Conservation (phyloP, 768 basidiomycete species). For the Podaxis sp. region DNA sequence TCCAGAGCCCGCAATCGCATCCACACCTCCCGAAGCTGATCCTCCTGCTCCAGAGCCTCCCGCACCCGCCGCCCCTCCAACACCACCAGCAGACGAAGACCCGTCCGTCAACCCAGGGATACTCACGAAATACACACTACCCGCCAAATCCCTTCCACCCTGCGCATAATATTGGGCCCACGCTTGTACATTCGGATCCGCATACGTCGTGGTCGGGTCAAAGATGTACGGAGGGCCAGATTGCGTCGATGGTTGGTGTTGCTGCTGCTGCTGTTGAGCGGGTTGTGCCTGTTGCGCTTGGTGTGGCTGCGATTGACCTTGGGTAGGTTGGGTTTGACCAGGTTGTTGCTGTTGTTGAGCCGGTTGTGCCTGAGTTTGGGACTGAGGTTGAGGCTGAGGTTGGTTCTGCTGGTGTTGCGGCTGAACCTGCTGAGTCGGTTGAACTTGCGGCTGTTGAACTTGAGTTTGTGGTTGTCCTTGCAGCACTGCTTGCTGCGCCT, state of each 20-base stretch:
- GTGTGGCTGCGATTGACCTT: conserved; percentile 20
- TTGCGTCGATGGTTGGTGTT: conserved; percentile 21
- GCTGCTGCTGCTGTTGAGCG: conserved; percentile 16
- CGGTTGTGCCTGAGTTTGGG: conserved; percentile 12
- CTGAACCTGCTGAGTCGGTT: conserved; percentile 12
- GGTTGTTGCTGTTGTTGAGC: conserved; percentile 15
- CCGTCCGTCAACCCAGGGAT: conserved; percentile 68
- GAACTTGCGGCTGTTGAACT: background rate
- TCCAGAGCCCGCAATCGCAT: no score
- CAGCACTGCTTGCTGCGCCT: background rate
- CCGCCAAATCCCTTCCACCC: conserved; percentile 70
- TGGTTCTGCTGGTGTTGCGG: background rate
- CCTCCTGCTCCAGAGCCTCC: background rate
- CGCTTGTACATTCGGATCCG: conserved; percentile 78
- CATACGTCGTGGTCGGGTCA: conserved; percentile 63
- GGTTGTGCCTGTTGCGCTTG: conserved; percentile 14
- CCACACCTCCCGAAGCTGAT: conserved; percentile 2
- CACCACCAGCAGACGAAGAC: conserved; percentile 15
- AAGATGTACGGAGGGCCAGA: conserved; percentile 49
- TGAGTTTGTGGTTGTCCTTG: conserved; percentile 7
- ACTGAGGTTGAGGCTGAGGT: conserved; percentile 7
- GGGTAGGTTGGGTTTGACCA: conserved; percentile 7
- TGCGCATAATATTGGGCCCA: conserved; percentile 86
- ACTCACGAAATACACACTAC: conserved; percentile 76
- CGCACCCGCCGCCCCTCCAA: conserved; percentile 4